Base-by-base conservation (phyloP, 2,329 filamentous ascomycete genomes). In the Thelonectria rubi region DNA sequence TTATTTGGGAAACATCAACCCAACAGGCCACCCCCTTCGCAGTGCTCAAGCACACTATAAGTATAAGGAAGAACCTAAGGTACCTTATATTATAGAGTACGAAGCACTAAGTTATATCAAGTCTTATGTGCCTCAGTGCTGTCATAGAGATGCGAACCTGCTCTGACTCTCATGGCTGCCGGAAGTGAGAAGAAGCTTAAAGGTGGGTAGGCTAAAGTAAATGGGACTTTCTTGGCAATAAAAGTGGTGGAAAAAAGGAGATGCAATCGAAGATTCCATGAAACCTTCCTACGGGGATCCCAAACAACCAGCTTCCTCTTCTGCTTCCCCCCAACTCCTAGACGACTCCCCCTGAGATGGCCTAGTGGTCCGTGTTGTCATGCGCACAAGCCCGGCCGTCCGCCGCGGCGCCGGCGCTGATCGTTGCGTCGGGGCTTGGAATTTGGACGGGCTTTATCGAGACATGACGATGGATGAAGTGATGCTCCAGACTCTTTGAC, bases 261-360 rank as follows among this genome's bases (percentile, higher is more conserved):
- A 37, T 63, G 60, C 56, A 17, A 64, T 68, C 62, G 67, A 71
- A 71, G 64, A 52, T 71, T 71, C 69, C 60, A 71, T 66, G 64
- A 70, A 67, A 66, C 65, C 67, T 71, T 71, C 69, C 66, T 68
- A 60, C 37, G 55, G 40, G 21, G 20, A 21, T 15, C 12, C 45
- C 50, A 42, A 56, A 46, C 47, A 56, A 53, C 20, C 45, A 26
- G 42, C 42, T 47, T 17, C 11, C 20, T 60, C 58, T 42, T 47
- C 47, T 20, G 40, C 17, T 26, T 17, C 5, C 5, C 56, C 58
- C 46, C 47, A 42, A 20, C 12, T 37, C 15, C 34, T 15, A 10
- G 8, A 30, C 26, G 26, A 9, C 26, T 30, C 42, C 58, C 42
- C 34, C 60, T 53, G 61, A 66, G 59, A 66, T 67, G 62, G 47